Percentiles rank a stretch among this genome's conserved stretches.
phyloP scores from a whole-genome alignment of 768 basidiomycete genomes.

The Tricholoma sp. region DNA sequence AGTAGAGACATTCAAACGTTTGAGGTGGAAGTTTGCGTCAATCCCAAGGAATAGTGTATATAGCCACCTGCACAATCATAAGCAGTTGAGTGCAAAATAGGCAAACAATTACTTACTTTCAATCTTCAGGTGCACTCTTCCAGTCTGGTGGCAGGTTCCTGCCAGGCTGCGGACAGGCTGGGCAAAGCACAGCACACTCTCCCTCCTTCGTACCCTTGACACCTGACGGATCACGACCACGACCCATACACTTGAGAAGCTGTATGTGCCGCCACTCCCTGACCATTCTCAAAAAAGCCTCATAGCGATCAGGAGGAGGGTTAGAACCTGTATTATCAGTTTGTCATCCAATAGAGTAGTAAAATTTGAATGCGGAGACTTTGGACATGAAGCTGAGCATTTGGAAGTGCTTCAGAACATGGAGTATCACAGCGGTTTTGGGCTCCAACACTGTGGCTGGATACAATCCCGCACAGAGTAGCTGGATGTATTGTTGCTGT shows the following conservation, averaged over 20 bases:
- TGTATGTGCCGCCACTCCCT: slow-evolving; percentile 14
- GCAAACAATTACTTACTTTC: background rate
- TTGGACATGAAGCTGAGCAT: slow-evolving; percentile 11
- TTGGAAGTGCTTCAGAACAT: slow-evolving; percentile 2
- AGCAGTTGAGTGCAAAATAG: background rate
- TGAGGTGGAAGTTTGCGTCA: slow-evolving; percentile 21
- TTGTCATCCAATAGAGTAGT: slow-evolving; percentile 2
- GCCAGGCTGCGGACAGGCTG: slow-evolving; percentile 23
- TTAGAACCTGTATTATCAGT: slow-evolving; percentile 6
- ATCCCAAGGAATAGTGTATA: slow-evolving; percentile 15
- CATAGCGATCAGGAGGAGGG: slow-evolving; percentile 11
- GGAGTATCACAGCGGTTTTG: background rate
- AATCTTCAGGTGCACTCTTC: slow-evolving; percentile 7
- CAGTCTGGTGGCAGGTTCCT: slow-evolving; percentile 20
- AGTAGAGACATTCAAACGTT: slow-evolving; percentile 13
- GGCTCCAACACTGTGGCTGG: slow-evolving; percentile 1
- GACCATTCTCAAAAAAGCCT: slow-evolving; percentile 13
- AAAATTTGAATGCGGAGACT: slow-evolving; percentile 10
- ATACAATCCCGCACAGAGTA: background rate
- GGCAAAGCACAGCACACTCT: slow-evolving; percentile 21
- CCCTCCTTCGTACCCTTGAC: slow-evolving; percentile 10
- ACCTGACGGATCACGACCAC: slow-evolving; percentile 14
- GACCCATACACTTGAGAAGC: slow-evolving; percentile 16
- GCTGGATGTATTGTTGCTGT: background rate
- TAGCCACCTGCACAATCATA: slow-evolving; percentile 3